A percentile compares a stretch with the other conserved stretches of the same genome.
Conservation (phyloP, 805 yeast genomes). For the Metschnikowia drakensbergensis region DNA sequence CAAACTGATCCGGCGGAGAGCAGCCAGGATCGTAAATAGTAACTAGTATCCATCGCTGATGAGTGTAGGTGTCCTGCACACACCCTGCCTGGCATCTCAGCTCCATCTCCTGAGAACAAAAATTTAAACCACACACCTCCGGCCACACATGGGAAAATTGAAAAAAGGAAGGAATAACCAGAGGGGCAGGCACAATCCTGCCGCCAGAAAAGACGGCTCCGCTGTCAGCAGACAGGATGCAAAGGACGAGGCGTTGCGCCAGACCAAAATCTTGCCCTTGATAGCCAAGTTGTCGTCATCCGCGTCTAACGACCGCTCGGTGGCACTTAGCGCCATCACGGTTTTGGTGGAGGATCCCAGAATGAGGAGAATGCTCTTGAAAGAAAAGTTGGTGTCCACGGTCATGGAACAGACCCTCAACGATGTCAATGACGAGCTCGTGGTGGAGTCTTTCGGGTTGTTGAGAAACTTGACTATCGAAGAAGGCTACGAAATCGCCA, state of each 20-base stretch:
- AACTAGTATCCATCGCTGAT: background rate
- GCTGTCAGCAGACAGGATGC: slow-evolving; percentile 17
- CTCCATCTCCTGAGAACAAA: slow-evolving; percentile 3
- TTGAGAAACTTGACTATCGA: slow-evolving; percentile 76
- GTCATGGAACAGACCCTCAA: slow-evolving; percentile 61
- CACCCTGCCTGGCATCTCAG: background rate
- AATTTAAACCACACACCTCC: background rate
- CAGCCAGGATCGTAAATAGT: background rate
- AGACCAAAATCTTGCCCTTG: slow-evolving; percentile 63
- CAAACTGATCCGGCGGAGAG: background rate
- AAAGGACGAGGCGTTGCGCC: slow-evolving; percentile 47
- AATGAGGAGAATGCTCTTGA: slow-evolving; percentile 60
- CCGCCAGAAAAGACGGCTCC: slow-evolving; percentile 22
- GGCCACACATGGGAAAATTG: slow-evolving; percentile 61
- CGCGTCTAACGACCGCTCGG: slow-evolving; percentile 66
- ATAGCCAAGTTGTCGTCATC: slow-evolving; percentile 59
- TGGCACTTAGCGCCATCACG: slow-evolving; percentile 72
- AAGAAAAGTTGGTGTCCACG: slow-evolving; percentile 65
- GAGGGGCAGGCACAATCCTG: slow-evolving; percentile 34
- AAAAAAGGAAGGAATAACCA: slow-evolving; percentile 52
- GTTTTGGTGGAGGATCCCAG: slow-evolving; percentile 66
- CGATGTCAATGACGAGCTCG: slow-evolving; percentile 68
- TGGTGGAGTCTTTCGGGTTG: slow-evolving; percentile 77
- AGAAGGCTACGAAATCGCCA: slow-evolving; percentile 82
- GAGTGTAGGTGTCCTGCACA: background rate